Evolutionary conservation across 1,284 basidiomycete genomes (phyloP).

Genomic region (Inonotus hispidus): DNA sequence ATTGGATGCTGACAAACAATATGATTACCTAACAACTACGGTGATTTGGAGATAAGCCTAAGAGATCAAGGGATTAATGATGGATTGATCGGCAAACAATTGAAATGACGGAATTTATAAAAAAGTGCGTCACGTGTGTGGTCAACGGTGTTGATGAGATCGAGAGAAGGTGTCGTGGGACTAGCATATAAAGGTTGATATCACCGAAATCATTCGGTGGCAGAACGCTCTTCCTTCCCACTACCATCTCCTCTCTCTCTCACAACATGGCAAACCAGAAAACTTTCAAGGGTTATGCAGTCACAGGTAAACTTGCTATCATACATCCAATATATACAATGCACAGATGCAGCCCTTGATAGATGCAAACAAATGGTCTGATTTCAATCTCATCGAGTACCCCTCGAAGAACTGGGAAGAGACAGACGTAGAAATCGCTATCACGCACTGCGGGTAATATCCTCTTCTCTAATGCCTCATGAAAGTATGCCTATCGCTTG

Average conservation of each 20-base stretch:
- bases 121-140: background rate
- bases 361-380: conserved; percentile 32
- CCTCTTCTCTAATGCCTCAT: background rate
- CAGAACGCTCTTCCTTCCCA: too few relatives aligned
- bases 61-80: too few relatives aligned
- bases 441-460: conserved; percentile 35
- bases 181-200: too few relatives aligned
- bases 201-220: too few relatives aligned
- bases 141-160: background rate
- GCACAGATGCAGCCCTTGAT: background rate
- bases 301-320: conserved; percentile 8
- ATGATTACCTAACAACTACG: too few relatives aligned
- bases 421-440: conserved; percentile 35
- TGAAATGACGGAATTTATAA: background rate
- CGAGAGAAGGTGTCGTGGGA: too few relatives aligned
- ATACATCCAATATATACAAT: background rate
- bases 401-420: conserved; percentile 32
- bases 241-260: too few relatives aligned
- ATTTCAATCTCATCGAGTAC: conserved; percentile 39
- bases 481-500: background rate
- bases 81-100: background rate
- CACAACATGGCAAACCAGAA: conserved; percentile 7
- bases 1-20: too few relatives aligned
- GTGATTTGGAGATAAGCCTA: too few relatives aligned
- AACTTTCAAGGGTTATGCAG: conserved; percentile 17